phyloP scores from a whole-genome alignment of 768 basidiomycete genomes.

The Agaricus sinodeliciosus region DNA sequence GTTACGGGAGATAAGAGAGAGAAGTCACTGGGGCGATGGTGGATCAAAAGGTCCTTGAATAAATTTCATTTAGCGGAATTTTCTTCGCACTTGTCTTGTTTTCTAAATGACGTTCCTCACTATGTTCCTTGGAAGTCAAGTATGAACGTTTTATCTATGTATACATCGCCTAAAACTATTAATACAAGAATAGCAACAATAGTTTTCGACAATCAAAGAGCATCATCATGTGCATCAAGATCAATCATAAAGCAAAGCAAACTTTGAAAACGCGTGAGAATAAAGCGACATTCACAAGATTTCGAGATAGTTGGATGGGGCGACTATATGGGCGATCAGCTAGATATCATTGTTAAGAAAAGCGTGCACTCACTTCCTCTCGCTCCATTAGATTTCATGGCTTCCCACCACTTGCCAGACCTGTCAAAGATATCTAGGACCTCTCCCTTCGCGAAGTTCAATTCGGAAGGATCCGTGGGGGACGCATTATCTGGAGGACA shows the following conservation, averaged over 20 bases:
- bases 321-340: conserved; percentile 19
- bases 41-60: too few relatives aligned
- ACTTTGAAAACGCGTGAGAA: background rate
- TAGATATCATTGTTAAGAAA: background rate
- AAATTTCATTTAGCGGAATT: too few relatives aligned
- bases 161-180: too few relatives aligned
- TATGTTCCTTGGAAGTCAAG: too few relatives aligned
- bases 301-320: conserved; percentile 34
- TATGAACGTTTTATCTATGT: too few relatives aligned
- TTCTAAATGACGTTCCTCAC: too few relatives aligned
- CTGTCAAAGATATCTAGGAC: conserved; percentile 76
- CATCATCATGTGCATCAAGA: too few relatives aligned
- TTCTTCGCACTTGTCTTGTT: too few relatives aligned
- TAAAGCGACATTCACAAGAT: background rate
- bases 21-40: background rate
- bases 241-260: too few relatives aligned
- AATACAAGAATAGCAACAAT: too few relatives aligned
- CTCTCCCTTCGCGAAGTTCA: conserved; percentile 83
- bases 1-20: conserved; percentile 19
- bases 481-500: conserved; percentile 60
- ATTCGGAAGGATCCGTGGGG: conserved; percentile 76
- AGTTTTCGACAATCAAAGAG: too few relatives aligned
- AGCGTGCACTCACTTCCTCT: conserved; percentile 51
- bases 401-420: conserved; percentile 84
- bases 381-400: conserved; percentile 54